These are phyloP conservation scores for Wickerhamiella australiensis DNA, from an alignment of 805 yeast genomes.

Conservation along the genomic window DNA sequence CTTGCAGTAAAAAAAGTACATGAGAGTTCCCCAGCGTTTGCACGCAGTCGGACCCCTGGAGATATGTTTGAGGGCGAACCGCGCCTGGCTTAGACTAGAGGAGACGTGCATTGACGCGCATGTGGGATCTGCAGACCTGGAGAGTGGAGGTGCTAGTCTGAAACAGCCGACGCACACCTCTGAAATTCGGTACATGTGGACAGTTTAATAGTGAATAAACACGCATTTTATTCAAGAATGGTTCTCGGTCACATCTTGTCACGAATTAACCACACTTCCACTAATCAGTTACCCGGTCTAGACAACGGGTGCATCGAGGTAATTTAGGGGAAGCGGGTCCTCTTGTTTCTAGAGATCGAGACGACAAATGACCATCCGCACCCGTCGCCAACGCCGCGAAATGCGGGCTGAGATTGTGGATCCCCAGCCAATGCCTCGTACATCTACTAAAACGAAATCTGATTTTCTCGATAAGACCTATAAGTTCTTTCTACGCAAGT, in stretches of 20 bases:
- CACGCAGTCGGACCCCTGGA: neutral
- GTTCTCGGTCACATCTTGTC: neutral
- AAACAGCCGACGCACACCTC: neutral
- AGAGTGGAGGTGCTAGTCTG: neutral
- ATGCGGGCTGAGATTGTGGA: neutral
- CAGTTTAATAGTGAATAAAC: neutral
- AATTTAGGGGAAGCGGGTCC: neutral
- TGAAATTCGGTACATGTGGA: neutral
- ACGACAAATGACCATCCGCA: neutral
- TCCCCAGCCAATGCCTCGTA: conserved; percentile 2
- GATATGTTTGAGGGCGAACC: neutral
- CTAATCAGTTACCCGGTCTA: conserved; percentile 1
- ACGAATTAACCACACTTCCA: neutral
- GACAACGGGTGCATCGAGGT: neutral
- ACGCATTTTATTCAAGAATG: neutral
- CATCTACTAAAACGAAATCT: neutral
- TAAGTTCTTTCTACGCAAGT: neutral
- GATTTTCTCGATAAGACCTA: conserved; percentile 4
- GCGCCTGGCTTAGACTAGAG: neutral
- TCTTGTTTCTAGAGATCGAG: neutral
- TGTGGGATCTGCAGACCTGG: neutral
- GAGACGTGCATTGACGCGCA: neutral
- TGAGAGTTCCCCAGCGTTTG: neutral
- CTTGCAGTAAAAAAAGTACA: no score
- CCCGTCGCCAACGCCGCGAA: neutral